Evolutionary conservation across 495 filamentous ascomycete genomes (phyloP), one percentile per base, ranked within the genome.

Genomic region (Pyronema domesticum): DNA sequence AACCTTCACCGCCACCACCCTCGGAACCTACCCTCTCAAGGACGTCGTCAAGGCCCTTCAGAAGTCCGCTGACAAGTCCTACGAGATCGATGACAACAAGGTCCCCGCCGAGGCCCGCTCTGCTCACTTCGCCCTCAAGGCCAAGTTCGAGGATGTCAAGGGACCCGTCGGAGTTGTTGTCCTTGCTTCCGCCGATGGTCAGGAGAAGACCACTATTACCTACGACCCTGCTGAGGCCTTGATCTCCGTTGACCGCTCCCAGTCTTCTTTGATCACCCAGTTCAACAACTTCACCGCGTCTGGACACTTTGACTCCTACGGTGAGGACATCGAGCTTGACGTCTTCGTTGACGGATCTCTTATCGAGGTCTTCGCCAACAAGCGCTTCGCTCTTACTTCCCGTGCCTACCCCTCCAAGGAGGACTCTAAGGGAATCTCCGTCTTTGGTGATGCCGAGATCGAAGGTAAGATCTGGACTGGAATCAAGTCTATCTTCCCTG

Each of bases 331-430:
- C 6, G 68, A 70, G 43, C 46, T 71, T 19, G 67, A 65, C 18
- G 65, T 73, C 7, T 70, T 67, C 43, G 66, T 72, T 7, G 70
- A 72, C 33, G 68, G 67, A 35, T 66, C 64, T 1, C 54, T 72
- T 51, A 53, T 73, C 0, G 70, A 73, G 54, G 61, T 73, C 3
- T 70, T 68, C 37, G 69, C 63, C 0, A 72, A 72, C 50, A 69
- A 67, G 36, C 60, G 70, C 30, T 71, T 71, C 14, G 66, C 66
- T 0, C 48, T 71, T 7, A 64, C 68, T 7, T 63, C 67, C 1
- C 56, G 65, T 35, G 55, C 60, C 35, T 65, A 70, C 67, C 45
- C 73, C 68, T 50, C 69, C 70, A 58, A 73, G 66, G 19, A 67
- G 61, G 53, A 67, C 71, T 46, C 63, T 46, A 57, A 66, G 63